phyloP scores from a whole-genome alignment of 164 flowering plant genomes.

The Protea cynaroides region DNA sequence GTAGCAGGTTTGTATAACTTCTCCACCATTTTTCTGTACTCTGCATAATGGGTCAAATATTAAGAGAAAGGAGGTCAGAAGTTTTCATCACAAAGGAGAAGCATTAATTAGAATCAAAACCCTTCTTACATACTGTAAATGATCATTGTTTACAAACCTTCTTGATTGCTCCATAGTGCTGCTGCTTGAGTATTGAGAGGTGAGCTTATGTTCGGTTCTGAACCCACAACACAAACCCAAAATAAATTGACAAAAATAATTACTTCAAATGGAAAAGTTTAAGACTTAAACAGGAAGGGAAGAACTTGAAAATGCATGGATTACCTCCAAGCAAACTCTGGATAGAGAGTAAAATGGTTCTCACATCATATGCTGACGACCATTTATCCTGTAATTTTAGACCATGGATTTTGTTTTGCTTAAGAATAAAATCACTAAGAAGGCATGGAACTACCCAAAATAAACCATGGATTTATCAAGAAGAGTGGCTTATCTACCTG shows the following conservation, averaged over 20 bases:
- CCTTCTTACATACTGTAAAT: too few relatives aligned
- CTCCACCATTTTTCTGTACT: slow-evolving; percentile 79
- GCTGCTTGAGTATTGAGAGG: slow-evolving; percentile 89
- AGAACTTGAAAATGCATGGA: not conserved
- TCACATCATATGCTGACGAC: slow-evolving; percentile 91
- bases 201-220: slow-evolving; percentile 90
- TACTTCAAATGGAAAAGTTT: not conserved
- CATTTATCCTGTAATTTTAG: slow-evolving; percentile 66
- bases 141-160: slow-evolving; percentile 33
- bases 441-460: not conserved
- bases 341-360: slow-evolving; percentile 77
- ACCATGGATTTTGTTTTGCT: not conserved
- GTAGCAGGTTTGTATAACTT: slow-evolving; percentile 51
- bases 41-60: slow-evolving; percentile 34
- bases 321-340: slow-evolving; percentile 83
- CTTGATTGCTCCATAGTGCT: slow-evolving; percentile 83
- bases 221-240: not conserved
- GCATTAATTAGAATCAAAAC: too few relatives aligned
- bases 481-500: slow-evolving; percentile 42
- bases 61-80: not conserved
- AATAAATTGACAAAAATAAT: not conserved
- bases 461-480: not conserved
- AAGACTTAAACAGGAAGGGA: not conserved
- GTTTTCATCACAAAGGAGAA: not conserved
- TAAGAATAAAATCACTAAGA: not conserved